These are phyloP conservation scores for Penicillium sp. DNA, from an alignment of 2,329 filamentous ascomycete genomes.

Conservation along the genomic window DNA sequence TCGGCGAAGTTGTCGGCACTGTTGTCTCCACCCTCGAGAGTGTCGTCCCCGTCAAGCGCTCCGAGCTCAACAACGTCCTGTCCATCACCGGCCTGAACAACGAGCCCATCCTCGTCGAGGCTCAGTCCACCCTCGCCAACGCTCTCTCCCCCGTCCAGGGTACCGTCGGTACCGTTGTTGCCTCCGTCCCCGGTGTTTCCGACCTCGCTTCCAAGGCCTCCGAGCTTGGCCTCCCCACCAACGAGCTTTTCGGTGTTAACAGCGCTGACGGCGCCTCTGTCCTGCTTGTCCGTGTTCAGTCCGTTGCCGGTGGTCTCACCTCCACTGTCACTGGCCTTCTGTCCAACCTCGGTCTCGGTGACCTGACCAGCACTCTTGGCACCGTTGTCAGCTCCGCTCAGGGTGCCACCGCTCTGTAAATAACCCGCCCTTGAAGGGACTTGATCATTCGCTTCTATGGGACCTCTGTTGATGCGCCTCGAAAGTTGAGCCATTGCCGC, in stretches of 20 bases:
- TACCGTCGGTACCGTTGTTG: slow-evolving; percentile 19
- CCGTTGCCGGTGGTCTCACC: slow-evolving; percentile 8
- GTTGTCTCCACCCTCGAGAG: slow-evolving; percentile 18
- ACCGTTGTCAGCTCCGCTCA: slow-evolving; percentile 11
- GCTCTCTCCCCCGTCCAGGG: slow-evolving; percentile 12
- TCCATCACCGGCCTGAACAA: slow-evolving; percentile 15
- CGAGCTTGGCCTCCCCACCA: slow-evolving; percentile 14
- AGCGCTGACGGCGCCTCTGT: slow-evolving; percentile 12
- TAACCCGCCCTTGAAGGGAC: slow-evolving; percentile 15
- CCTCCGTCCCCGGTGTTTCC: slow-evolving; percentile 8
- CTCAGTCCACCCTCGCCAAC: slow-evolving; percentile 6
- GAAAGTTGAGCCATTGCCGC: slow-evolving; percentile 8
- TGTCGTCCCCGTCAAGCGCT: neutral
- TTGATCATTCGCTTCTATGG: slow-evolving; percentile 21
- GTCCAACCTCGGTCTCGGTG: slow-evolving; percentile 15
- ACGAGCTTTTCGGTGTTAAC: slow-evolving; percentile 16
- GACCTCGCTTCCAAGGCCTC: slow-evolving; percentile 12
- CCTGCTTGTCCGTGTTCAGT: slow-evolving; percentile 19
- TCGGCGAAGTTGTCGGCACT: slow-evolving; percentile 11
- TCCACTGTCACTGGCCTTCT: slow-evolving; percentile 14
- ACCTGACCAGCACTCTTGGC: slow-evolving; percentile 15
- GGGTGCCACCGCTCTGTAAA: slow-evolving; percentile 11
- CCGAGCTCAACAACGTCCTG: slow-evolving; percentile 10
- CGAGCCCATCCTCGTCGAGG: slow-evolving; percentile 12
- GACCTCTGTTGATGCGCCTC: slow-evolving; percentile 16